These are phyloP conservation scores for Leishmania guyanensis DNA, from an alignment of 208 protist genomes.

Conservation along the genomic window DNA sequence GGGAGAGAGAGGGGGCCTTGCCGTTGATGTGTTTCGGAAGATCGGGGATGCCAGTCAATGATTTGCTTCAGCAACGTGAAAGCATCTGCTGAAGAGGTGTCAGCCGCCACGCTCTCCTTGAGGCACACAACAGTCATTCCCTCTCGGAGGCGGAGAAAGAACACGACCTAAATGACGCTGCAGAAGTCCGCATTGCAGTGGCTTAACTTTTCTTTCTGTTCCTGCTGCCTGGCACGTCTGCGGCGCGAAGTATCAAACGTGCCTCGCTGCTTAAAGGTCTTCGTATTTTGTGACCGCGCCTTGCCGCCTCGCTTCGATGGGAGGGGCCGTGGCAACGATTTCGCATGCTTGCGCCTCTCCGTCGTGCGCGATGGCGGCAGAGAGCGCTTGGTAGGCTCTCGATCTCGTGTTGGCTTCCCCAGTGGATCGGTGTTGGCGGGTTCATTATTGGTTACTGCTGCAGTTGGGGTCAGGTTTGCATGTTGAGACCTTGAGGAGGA, in stretches of 20 bases:
- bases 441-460: background rate
- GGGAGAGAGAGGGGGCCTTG: no score
- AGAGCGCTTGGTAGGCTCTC: background rate
- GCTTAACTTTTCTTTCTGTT: constrained; percentile 13
- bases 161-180: background rate
- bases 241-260: background rate
- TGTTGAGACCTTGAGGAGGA: background rate
- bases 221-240: background rate
- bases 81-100: background rate
- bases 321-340: background rate
- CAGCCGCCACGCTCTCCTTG: no score
- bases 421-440: background rate
- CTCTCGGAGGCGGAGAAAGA: background rate
- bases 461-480: background rate
- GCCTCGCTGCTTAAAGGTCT: background rate
- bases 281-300: background rate
- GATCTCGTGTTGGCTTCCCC: background rate
- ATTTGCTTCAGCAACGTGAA: background rate
- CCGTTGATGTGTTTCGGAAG: no score
- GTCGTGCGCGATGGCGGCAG: background rate
- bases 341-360: background rate
- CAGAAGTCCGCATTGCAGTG: constrained; percentile 18
- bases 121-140: background rate
- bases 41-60: background rate
- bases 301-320: background rate